Base-by-base conservation (phyloP, 2,329 filamentous ascomycete genomes). In the Paraconiothyrium brasiliense region DNA sequence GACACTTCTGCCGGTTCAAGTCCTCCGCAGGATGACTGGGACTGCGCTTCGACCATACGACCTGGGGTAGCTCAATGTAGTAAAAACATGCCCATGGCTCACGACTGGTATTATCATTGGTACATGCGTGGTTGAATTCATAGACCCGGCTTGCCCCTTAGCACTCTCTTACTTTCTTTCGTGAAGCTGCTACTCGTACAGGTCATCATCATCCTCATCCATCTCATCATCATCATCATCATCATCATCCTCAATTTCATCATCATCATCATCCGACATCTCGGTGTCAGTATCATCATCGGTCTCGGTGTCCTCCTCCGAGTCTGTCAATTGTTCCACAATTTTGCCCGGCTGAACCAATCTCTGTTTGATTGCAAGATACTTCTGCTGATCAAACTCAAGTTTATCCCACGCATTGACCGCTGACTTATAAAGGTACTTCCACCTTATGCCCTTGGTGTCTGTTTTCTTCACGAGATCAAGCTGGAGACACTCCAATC, bases 361-460 rank as follows among this genome's bases (percentile, higher is more conserved):
- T 22, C n/a, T 44, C 34, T 32, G 34, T 16, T 34, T 41, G 32
- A 70, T 61, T 1, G 4, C 6, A 16, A 48, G 8, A 14, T 64
- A 14, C 41, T 55, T 59, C 4, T 49, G 27, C 13, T 41, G 6
- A 20, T 66, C 62, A 27, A 67, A 67, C 13, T 39, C 35, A 32
- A 71, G 58, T 24, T 59, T 65, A 24, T 61, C 57, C 69, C 69
- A 73, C 11, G 63, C 66, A 10, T 63, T 27, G 27, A 59, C 54
- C 1, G 57, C 67, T 2, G 70, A 67, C 44, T 68, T 66, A 46
- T 65, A 72, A 13, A 72, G 54, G 35, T 68, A 75, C 49, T 52
- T 63, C 70, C 71, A 73, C 11, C 61, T 54, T 1, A 63, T 16
- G n/a, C 60, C 62, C 44, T 58, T 58, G 4, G 48, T 52, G 35